A percentile compares a stretch with the other conserved stretches of the same genome.
Evolutionary conservation across 1,284 basidiomycete species (phyloP).

Genomic region (Pyrrhoderma lamaoense): DNA sequence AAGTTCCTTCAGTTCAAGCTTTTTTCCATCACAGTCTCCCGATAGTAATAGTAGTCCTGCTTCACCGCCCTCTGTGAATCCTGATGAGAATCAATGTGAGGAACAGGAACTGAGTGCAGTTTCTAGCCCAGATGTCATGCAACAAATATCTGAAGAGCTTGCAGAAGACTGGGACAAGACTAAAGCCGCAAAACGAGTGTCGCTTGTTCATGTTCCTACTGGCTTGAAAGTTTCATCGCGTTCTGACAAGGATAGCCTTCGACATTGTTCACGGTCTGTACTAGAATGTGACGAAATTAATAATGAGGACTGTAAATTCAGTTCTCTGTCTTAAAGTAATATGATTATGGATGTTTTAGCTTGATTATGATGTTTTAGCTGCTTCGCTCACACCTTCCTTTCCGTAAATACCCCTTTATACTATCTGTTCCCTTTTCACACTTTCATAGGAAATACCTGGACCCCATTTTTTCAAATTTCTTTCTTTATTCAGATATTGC

Average conservation of each 20-base stretch:
- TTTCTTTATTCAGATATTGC: background rate
- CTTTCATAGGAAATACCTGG: too few relatives aligned
- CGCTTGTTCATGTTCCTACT: conserved; percentile 47
- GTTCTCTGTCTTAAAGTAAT: too few relatives aligned
- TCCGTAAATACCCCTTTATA: too few relatives aligned
- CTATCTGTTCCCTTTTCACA: too few relatives aligned
- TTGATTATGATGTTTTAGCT: too few relatives aligned
- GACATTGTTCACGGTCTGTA: background rate
- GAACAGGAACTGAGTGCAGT: too few relatives aligned
- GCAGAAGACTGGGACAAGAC: conserved; percentile 84
- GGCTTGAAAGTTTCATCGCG: conserved; percentile 2
- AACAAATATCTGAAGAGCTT: conserved; percentile 39
- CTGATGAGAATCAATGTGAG: too few relatives aligned
- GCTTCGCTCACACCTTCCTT: too few relatives aligned
- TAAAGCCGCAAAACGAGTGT: conserved; percentile 75
- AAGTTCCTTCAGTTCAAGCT: background rate
- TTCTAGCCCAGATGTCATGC: background rate
- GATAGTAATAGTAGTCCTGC: background rate
- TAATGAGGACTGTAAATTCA: background rate
- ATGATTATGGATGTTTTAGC: too few relatives aligned
- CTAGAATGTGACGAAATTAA: background rate
- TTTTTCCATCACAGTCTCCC: background rate
- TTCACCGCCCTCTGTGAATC: background rate
- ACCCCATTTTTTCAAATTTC: too few relatives aligned
- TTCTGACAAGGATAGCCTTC: background rate